A percentile compares a stretch with the other conserved stretches of the same genome.
Evolutionary conservation across 2,329 filamentous ascomycete species (phyloP).

Genomic region (Cercospora beticola): DNA sequence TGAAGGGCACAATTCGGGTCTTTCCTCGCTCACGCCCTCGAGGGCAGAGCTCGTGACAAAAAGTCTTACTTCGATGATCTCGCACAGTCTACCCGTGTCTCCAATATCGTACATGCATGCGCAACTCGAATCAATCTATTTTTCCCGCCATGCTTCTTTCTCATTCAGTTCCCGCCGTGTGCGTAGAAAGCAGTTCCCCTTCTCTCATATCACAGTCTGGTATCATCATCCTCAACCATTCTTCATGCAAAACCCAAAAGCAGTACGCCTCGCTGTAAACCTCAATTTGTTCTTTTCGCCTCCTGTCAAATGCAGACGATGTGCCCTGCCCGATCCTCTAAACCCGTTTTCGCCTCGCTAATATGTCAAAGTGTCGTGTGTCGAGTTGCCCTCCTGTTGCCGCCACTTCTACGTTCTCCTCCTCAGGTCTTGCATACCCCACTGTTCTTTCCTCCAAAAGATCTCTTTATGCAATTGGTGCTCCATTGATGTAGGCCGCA

Average conservation of each 20-base stretch:
- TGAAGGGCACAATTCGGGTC: background rate
- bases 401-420: background rate
- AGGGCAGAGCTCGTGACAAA: background rate
- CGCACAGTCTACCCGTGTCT: background rate
- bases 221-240: background rate
- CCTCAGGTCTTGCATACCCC: background rate
- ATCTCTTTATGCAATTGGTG: constrained; percentile 6
- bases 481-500: constrained; percentile 41
- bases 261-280: background rate
- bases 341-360: constrained; percentile 1
- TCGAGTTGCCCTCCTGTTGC: background rate
- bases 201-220: background rate
- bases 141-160: background rate
- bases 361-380: background rate
- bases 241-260: background rate
- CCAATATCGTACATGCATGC: background rate
- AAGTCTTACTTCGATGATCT: background rate
- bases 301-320: background rate
- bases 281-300: background rate
- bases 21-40: background rate
- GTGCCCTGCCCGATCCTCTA: background rate
- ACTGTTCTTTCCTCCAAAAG: background rate
- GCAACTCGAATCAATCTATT: background rate
- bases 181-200: background rate
- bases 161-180: background rate